Evolutionary conservation across 345 rosid genomes (phyloP), one percentile per base, ranked within the genome.

Genomic region (Sapria himalayana): DNA sequence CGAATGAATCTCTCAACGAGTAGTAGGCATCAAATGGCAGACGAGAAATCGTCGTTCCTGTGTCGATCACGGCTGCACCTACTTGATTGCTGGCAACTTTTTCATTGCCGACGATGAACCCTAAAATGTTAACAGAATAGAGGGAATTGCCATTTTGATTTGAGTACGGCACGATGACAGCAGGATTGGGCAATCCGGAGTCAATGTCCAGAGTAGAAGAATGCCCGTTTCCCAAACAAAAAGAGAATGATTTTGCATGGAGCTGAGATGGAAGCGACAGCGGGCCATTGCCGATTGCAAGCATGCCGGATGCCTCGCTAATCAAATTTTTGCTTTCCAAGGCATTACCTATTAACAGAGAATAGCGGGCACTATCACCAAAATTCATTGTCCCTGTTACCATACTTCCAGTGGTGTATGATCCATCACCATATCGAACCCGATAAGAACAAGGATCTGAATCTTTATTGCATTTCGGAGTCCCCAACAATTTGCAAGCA

Each of bases 21-120:
- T 53, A 55, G 56, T 89, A 89, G 0, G 94, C 98, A 54, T 72
- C 56, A 11, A 71, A 76, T 61, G 65, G 85, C 21, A 89, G 45
- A 55, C 94, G 80, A 39, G 94, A 76, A 35, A 89, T 60, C 51
- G 94, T 86, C 20, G 98, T 89, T 16, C 98, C 98, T 35, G 91
- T 78, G 29, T 89, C 98, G 15, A 89, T 66, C 18, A 89, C 82
- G 29, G 74, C 54, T 17, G 94, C 98, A 2, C 98, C 93, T 25
- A 52, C 38, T 31, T 74, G 55, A 0, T 91, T 69, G 31, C 78
- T 63, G 16, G 68, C 43, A 2, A 89, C 71, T 53, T n/a, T 17
- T 12, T 46, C 43, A 1, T 94, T 94, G 1, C 98, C 98, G 44
- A 89, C 93, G 50, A 71, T 76, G 74, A 89, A 67, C 25, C 98